Evolutionary conservation across 108 stramenopile genomes (phyloP), one percentile per base, ranked within the genome.

Genomic region (Chaetoceros muelleri): DNA sequence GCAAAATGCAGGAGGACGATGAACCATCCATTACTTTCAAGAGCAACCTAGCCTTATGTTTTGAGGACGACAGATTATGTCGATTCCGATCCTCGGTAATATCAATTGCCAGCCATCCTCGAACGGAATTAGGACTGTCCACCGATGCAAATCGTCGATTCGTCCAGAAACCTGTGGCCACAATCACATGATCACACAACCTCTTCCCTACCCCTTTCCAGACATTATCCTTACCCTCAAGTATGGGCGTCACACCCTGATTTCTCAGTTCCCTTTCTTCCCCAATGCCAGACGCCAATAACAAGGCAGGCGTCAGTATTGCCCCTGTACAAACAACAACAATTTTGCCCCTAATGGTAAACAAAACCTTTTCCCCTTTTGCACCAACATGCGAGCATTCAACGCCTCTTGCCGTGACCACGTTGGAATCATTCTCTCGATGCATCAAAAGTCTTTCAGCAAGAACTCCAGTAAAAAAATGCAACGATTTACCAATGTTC

Each of bases 271-370:
- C 74, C 27, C 65, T 61, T 31, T 57, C 57, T 27, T 52, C 46
- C 23, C 82, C 81, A 28, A 85, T 72, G 17, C 82, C 80, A 54
- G 77, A 79, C 26, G 62, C 60, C 60, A 85, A 47, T 10, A 90
- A 55, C 13, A 90, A 55, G 0, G 82, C 71, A 22, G 87, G 87
- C 30, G 65, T 77, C 40, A 71, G 78, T 24, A 90, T 76, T 30
- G 84, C 84, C 17, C 87, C 87, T 28, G 80, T 70, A 49, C 77
- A 81, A 13, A 90, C 30, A 40, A 85, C 73, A 17, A 82, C 57
- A 27, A 69, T 66, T 21, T 44, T 40, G 13, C 34, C 13, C 5
- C 13, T 5, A 13, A 40, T 13, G 5, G 13, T 13, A 13, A 40
- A 40, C 13, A 13, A 40, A 13, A 13, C 5, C 13, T 40, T 40